phyloP scores from a whole-genome alignment of 805 yeast species.

The Maudiozyma pseudohumilis region DNA sequence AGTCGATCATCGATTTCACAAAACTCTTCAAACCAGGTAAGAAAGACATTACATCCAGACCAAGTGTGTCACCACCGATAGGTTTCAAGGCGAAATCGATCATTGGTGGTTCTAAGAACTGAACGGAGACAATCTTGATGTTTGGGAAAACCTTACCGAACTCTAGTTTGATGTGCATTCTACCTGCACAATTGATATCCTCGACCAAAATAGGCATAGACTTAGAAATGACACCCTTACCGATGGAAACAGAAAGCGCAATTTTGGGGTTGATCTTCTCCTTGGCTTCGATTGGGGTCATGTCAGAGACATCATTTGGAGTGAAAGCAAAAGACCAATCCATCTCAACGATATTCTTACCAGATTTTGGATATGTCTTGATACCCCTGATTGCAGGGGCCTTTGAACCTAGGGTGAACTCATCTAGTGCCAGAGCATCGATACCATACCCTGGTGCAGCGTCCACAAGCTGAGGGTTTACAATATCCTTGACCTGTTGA shows the following conservation, averaged over 20 bases:
- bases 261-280: conserved; percentile 71
- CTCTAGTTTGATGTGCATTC: conserved; percentile 53
- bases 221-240: conserved; percentile 72
- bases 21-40: conserved; percentile 70
- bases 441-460: conserved; percentile 79
- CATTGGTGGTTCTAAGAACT: conserved; percentile 66
- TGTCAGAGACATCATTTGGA: conserved; percentile 73
- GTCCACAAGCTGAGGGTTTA: conserved; percentile 58
- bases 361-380: conserved; percentile 62
- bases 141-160: conserved; percentile 67
- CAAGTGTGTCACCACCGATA: conserved; percentile 82
- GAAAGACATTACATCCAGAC: conserved; percentile 74
- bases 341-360: conserved; percentile 63
- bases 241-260: conserved; percentile 69
- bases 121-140: conserved; percentile 59
- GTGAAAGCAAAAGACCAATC: conserved; percentile 76
- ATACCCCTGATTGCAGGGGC: conserved; percentile 68
- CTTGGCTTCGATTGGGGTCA: conserved; percentile 67
- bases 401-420: conserved; percentile 72
- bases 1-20: conserved; percentile 59
- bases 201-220: conserved; percentile 70
- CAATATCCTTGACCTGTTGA: conserved; percentile 59
- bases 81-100: conserved; percentile 78
- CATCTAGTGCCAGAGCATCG: conserved; percentile 61
- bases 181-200: conserved; percentile 67